Conservation (phyloP, 2,329 filamentous ascomycete genomes). For the Fusarium kyushuense region DNA sequence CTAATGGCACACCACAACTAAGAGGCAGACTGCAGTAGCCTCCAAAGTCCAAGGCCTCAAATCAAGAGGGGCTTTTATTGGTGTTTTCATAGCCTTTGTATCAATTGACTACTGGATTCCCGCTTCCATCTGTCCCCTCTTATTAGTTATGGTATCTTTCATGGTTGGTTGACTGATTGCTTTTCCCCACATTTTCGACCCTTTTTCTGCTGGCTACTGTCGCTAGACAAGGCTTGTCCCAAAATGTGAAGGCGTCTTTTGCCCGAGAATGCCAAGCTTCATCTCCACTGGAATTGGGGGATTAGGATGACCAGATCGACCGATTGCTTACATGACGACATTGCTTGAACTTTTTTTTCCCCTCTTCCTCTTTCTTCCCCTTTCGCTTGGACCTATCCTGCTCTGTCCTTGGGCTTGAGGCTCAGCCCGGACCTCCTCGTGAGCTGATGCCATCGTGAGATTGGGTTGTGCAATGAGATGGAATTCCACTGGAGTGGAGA, state of each 20-base stretch:
- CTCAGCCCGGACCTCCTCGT: constrained; percentile 21
- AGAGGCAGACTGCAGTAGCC: background rate
- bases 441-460: constrained; percentile 47
- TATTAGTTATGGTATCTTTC: constrained; percentile 16
- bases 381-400: constrained; percentile 12
- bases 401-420: constrained; percentile 18
- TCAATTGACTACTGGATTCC: background rate
- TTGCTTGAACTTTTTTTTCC: constrained; percentile 19
- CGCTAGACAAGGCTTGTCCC: constrained; percentile 29
- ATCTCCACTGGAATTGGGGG: constrained; percentile 30
- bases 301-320: constrained; percentile 39
- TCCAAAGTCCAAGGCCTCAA: background rate
- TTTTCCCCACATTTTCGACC: constrained; percentile 14
- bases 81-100: background rate
- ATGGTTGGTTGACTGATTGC: constrained; percentile 1
- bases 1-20: constrained; percentile 38
- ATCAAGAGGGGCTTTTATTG: constrained; percentile 10
- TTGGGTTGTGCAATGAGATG: constrained; percentile 44
- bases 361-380: background rate
- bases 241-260: constrained; percentile 31
- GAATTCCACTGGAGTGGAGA: constrained; percentile 37
- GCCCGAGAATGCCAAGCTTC: constrained; percentile 42
- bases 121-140: constrained; percentile 16
- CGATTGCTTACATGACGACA: constrained; percentile 44
- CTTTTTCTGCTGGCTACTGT: background rate